Evolutionary conservation across 345 rosid species (phyloP).

Genomic region (Salix koriyanagi): DNA sequence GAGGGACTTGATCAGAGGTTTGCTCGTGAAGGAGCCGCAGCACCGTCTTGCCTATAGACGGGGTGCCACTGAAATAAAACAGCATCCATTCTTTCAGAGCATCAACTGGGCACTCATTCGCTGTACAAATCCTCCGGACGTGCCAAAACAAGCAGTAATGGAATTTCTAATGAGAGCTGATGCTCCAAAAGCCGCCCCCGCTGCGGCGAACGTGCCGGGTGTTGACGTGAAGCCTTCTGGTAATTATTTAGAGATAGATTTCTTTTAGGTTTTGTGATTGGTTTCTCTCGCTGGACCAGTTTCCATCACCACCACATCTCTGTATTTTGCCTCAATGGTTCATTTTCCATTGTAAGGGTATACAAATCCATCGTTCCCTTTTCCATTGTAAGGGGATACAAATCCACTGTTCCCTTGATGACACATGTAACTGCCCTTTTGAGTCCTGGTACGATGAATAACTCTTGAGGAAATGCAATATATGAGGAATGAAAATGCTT

Average conservation of each 20-base stretch:
- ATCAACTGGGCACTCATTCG: slow-evolving; percentile 33
- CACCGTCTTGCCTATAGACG: slow-evolving; percentile 31
- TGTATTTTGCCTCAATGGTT: slow-evolving; percentile 21
- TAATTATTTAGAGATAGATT: slow-evolving; percentile 50
- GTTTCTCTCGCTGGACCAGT: slow-evolving; percentile 6
- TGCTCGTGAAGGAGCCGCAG: slow-evolving; percentile 33
- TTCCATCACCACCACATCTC: slow-evolving; percentile 8
- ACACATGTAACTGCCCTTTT: slow-evolving; percentile 14
- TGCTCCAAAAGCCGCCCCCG: slow-evolving; percentile 8
- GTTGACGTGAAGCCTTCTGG: slow-evolving; percentile 43
- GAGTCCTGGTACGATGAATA: slow-evolving; percentile 13
- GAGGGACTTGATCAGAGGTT: slow-evolving; percentile 32
- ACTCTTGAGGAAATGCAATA: slow-evolving; percentile 19
- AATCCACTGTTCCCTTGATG: slow-evolving; percentile 11
- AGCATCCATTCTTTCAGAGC: slow-evolving; percentile 32
- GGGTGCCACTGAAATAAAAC: slow-evolving; percentile 36
- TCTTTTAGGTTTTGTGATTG: slow-evolving; percentile 33
- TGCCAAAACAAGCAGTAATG: slow-evolving; percentile 22
- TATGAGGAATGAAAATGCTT: slow-evolving; percentile 22
- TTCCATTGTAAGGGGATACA: slow-evolving; percentile 16
- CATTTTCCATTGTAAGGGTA: slow-evolving; percentile 18
- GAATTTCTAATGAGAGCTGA: slow-evolving; percentile 23
- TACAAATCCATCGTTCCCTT: slow-evolving; percentile 2
- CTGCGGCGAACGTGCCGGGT: slow-evolving; percentile 15
- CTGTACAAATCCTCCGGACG: slow-evolving; percentile 31